These are phyloP conservation scores for Pisolithus marmoratus DNA, from an alignment of 768 basidiomycete species.

Conservation along the genomic window DNA sequence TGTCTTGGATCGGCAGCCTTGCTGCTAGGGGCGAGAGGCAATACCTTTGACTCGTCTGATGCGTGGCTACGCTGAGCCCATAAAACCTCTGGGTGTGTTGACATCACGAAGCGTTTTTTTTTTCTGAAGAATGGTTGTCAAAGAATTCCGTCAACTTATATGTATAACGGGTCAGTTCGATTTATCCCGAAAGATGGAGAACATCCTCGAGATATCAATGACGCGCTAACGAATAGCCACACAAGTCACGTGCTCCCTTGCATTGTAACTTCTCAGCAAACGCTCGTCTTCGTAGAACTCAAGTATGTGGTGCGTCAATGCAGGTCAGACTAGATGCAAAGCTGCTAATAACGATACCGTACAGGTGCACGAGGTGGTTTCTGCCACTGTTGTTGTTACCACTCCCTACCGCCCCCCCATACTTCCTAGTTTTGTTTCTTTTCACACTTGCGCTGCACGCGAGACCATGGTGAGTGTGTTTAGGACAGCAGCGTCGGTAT, in stretches of 20 bases:
- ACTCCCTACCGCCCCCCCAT: conserved; percentile 74
- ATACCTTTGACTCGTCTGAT: conserved; percentile 60
- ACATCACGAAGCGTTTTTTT: conserved; percentile 27
- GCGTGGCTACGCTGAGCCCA: conserved; percentile 92
- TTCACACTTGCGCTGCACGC: conserved; percentile 76
- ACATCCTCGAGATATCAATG: conserved; percentile 12
- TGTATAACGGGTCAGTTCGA: conserved; percentile 12
- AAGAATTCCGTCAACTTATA: conserved; percentile 3
- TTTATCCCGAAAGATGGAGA: conserved; percentile 29
- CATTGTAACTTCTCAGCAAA: not conserved
- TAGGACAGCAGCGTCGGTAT: not conserved
- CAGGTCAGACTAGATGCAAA: conserved; percentile 18
- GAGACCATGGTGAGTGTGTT: conserved; percentile 64
- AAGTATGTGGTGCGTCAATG: conserved; percentile 29
- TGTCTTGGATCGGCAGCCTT: not conserved
- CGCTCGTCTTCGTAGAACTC: not conserved
- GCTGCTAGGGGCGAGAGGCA: conserved; percentile 4
- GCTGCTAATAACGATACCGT: conserved; percentile 1
- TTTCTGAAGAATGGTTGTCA: conserved; percentile 2
- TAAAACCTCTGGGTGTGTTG: conserved; percentile 76
- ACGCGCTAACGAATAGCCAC: conserved; percentile 1
- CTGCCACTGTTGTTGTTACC: conserved; percentile 72
- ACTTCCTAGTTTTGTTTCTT: conserved; percentile 71
- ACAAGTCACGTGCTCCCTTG: conserved; percentile 15
- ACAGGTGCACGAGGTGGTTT: conserved; percentile 84